A percentile compares a stretch with the other conserved stretches of the same genome.
These are phyloP conservation scores for Albugo candida DNA, from an alignment of 352 stramenopile species.

Conservation along the genomic window DNA sequence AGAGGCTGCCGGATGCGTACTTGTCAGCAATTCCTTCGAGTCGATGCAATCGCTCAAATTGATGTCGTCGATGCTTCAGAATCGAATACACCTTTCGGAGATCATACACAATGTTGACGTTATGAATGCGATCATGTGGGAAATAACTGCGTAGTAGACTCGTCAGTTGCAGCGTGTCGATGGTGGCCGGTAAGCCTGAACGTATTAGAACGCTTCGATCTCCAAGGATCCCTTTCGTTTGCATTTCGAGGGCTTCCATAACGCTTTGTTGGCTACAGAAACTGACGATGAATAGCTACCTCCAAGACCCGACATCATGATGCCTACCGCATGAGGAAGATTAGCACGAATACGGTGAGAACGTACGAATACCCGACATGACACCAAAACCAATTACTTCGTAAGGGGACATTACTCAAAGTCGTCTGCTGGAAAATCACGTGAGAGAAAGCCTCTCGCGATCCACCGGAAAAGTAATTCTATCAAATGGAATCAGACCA, in stretches of 20 bases:
- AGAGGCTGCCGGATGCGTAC: constrained; percentile 32
- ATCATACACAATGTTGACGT: constrained; percentile 47
- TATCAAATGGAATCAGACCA: constrained; percentile 5
- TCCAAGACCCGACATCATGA: too few species aligned
- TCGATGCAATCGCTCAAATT: constrained; percentile 32
- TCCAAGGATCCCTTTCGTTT: constrained; percentile 47
- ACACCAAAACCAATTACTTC: constrained; percentile 59
- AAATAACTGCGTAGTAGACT: constrained; percentile 20
- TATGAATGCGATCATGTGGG: constrained; percentile 17
- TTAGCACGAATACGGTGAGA: constrained; percentile 26
- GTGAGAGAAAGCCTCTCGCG: constrained; percentile 11
- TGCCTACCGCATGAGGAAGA: constrained; percentile 17
- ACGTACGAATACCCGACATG: constrained; percentile 65
- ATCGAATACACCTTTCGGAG: constrained; percentile 34
- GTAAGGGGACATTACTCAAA: constrained; percentile 63
- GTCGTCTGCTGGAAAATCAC: constrained; percentile 56
- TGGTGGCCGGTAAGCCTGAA: constrained; percentile 25
- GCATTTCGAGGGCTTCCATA: constrained; percentile 12
- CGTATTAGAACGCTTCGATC: constrained; percentile 52
- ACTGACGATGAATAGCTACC: too few species aligned
- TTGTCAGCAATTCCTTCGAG: constrained; percentile 27
- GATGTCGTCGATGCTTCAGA: constrained; percentile 19
- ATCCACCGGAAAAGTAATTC: constrained; percentile 48
- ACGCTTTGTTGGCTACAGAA: too few species aligned
- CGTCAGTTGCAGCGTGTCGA: constrained; percentile 23